Evolutionary conservation across 1,284 basidiomycete genomes (phyloP), one percentile per base, ranked within the genome.

Genomic region (Gastroboletus turbinatus): DNA sequence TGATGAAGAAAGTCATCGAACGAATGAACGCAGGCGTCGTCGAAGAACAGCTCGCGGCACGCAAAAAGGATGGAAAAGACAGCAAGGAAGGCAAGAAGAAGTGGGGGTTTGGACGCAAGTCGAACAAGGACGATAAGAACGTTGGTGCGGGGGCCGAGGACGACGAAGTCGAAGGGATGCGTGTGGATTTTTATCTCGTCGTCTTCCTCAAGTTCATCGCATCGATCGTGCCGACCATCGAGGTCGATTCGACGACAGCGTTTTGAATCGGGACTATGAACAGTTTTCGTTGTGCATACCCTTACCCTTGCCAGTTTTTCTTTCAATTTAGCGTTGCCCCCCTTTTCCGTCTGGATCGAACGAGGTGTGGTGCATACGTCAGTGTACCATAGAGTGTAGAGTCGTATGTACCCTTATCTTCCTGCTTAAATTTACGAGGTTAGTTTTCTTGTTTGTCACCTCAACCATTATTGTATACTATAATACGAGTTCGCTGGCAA

Each of bases 1-100:
- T 99, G 53, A 99, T 99, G 97, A 98, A 97, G 82, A 99, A 98
- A 75, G 94, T 99, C 62, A 98, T 99, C 68, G 96, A 98, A 73
- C 83, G 96, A 53, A 98, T 99, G 95, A 97, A 98, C 73, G 86
- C 87, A 72, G 87, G 85, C 60, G 87, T 92, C 43, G 82, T 90
- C 46, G 90, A 88, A 56, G 87, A 90, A 71, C 88, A 92, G 69
- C 80, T 86, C 51, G 80, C 82, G 36, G 78, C 81, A 60, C 78
- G 81, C 63, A 83, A 83, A 65, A 66, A 74, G 50, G 60, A 72
- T 51, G 82, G 58, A 6, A 71, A 82, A 81, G 82, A 73, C 75
- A 38, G 76, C 44, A 88, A 82, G 81, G 82, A 73, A 76, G 45
- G 77, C 27, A 88, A 91, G 82, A 94, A 92, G 78, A 95, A 93